phyloP scores from a whole-genome alignment of 2,329 filamentous ascomycete genomes.

The Fusarium guadeloupense region DNA sequence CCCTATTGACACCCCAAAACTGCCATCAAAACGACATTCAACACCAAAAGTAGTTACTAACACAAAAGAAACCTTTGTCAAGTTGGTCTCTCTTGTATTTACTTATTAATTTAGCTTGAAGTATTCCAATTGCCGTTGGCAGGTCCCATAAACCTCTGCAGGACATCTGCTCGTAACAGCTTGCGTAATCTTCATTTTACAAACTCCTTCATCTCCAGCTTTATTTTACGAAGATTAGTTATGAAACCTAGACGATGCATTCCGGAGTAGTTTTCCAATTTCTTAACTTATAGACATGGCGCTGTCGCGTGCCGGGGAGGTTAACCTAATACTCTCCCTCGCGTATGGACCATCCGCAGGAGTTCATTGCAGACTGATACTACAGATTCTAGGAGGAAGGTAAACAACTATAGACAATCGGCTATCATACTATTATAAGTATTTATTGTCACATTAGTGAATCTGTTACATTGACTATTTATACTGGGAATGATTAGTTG shows the following conservation, averaged over 20 bases:
- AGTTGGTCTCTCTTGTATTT: background rate
- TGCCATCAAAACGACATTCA: constrained; percentile 3
- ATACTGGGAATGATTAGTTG: too few species aligned
- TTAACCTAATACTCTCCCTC: background rate
- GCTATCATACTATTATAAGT: too few species aligned
- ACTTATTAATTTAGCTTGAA: background rate
- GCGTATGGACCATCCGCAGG: too few species aligned
- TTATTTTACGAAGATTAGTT: background rate
- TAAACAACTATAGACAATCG: too few species aligned
- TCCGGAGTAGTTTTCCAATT: too few species aligned
- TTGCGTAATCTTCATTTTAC: constrained; percentile 21
- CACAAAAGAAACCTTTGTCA: background rate
- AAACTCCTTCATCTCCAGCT: background rate
- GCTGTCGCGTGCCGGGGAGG: background rate
- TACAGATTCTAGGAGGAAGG: too few species aligned
- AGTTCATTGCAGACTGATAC: too few species aligned
- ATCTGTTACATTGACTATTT: too few species aligned
- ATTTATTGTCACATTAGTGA: too few species aligned
- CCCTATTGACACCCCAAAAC: constrained; percentile 5
- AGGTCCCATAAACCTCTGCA: background rate
- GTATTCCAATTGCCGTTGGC: background rate
- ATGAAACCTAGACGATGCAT: background rate
- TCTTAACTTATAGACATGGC: too few species aligned
- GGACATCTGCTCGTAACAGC: constrained; percentile 26
- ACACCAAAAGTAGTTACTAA: background rate